Base-by-base conservation (phyloP, 148 eudicot genomes). In the Camellia lanceoleosa region DNA sequence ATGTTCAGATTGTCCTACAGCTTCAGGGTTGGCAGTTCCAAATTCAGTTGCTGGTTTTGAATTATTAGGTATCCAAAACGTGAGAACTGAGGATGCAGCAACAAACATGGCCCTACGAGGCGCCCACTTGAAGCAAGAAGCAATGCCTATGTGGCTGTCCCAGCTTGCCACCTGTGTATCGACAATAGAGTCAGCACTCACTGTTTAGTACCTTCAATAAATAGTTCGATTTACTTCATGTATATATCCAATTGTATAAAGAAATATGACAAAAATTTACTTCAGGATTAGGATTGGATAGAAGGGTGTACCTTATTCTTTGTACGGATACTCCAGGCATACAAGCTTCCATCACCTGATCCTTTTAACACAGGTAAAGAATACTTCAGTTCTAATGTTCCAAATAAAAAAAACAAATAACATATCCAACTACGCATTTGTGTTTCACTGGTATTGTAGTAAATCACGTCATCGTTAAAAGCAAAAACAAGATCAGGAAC, bases 51-150 rank as follows among this genome's bases (percentile, higher is more conserved):
- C 56, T 49, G 86, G 23, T 60, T 86, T 85, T 3, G 87, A 67
- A 75, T 72, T 71, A 77, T 84, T 78, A 18, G 97, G 97, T 73
- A 94, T 96, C 99, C 99, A 96, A 72, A 96, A 96, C 0, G 99
- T 94, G 49, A 96, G 95, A 66, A 90, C 97, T 0, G 92, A 89
- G 15, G 98, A 89, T 59, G 99, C 97, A 83, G 98, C 99, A n/a
- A 83, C 99, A 75, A 96, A 92, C 99, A 96, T 92, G 8, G 85
- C 93, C 70, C 98, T 78, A 0, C 97, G 94, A 47, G 99, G 98
- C 5, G 99, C 99, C 99, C 99, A 96, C 83, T 89, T 96, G 81
- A 96, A 77, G 87, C 98, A 93, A 1, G 98, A 88, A 7, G 90
- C 88, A 38, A 89, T 88, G 6, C 98, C 99, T 55, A 96, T 92